A percentile compares a stretch with the other conserved stretches of the same genome.
These are phyloP conservation scores for Penicillium ucsense DNA, from an alignment of 495 filamentous ascomycete genomes.

Conservation along the genomic window DNA sequence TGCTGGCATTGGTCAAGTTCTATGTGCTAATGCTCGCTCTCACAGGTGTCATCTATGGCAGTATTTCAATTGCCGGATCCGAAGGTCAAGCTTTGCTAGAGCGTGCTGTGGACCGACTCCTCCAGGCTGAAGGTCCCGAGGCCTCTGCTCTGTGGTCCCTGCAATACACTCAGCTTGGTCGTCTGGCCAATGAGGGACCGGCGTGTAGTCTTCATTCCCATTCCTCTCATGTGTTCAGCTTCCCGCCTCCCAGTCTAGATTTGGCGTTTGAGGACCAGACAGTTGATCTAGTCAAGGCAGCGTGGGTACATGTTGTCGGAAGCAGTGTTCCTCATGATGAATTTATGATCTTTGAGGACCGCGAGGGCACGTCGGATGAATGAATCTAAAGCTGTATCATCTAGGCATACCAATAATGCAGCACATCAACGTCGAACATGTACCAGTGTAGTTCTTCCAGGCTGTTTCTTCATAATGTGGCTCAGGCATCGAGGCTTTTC, in stretches of 20 bases:
- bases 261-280: constrained; percentile 60
- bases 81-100: constrained; percentile 37
- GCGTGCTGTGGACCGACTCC: constrained; percentile 44
- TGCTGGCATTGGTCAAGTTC: constrained; percentile 3
- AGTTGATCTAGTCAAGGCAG: constrained; percentile 49
- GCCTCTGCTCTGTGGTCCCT: constrained; percentile 50
- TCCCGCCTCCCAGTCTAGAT: constrained; percentile 49
- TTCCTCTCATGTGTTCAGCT: constrained; percentile 20
- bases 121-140: constrained; percentile 25
- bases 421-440: neutral
- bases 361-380: constrained; percentile 28
- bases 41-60: constrained; percentile 65
- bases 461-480: too few relatives aligned
- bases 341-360: constrained; percentile 55
- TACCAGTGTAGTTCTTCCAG: neutral
- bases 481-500: too few relatives aligned
- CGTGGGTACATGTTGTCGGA: constrained; percentile 54
- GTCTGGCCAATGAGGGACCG: constrained; percentile 9
- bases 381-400: constrained; percentile 8
- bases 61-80: constrained; percentile 27
- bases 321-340: constrained; percentile 33
- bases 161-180: constrained; percentile 47
- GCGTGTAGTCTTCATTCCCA: constrained; percentile 4
- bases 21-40: constrained; percentile 35
- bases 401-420: neutral